Evolutionary conservation across 2,329 filamentous ascomycete species (phyloP).

Genomic region (Calonectria ilicicola): DNA sequence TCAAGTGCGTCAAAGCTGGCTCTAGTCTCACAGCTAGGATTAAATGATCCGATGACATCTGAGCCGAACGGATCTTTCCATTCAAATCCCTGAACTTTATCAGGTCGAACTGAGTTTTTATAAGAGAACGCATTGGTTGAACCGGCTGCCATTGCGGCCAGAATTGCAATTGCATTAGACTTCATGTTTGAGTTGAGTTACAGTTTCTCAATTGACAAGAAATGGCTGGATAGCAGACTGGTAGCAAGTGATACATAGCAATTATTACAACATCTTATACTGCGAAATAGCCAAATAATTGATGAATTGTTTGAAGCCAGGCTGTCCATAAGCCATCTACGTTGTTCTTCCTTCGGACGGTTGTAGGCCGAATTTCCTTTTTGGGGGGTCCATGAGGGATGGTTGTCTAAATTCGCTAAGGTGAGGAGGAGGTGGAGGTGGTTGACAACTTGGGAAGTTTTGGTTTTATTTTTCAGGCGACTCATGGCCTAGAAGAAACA

Average conservation of each 20-base stretch:
- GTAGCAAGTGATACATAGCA: not conserved
- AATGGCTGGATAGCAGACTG: too few relatives aligned
- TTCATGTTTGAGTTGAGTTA: constrained; percentile 37
- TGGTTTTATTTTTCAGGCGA: not conserved
- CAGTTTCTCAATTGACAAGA: not conserved
- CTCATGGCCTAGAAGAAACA: not conserved
- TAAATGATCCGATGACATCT: constrained; percentile 44
- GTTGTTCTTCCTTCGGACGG: constrained; percentile 44
- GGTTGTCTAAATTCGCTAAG: not conserved
- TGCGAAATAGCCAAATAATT: not conserved
- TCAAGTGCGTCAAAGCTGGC: constrained; percentile 53
- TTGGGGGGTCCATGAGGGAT: constrained; percentile 32
- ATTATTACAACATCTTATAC: not conserved
- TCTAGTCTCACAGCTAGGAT: constrained; percentile 49
- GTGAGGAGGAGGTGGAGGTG: not conserved
- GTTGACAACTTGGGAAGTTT: not conserved
- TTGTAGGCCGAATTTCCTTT: constrained; percentile 40
- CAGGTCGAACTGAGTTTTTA: constrained; percentile 44
- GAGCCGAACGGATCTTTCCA: constrained; percentile 56
- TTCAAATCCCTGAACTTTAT: constrained; percentile 53
- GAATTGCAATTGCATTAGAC: constrained; percentile 19
- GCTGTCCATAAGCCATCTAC: constrained; percentile 18
- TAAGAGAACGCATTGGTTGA: constrained; percentile 44
- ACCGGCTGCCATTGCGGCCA: constrained; percentile 26
- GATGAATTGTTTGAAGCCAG: not conserved